phyloP scores from a whole-genome alignment of 2,329 filamentous ascomycete genomes.

The Neonectria hederae region DNA sequence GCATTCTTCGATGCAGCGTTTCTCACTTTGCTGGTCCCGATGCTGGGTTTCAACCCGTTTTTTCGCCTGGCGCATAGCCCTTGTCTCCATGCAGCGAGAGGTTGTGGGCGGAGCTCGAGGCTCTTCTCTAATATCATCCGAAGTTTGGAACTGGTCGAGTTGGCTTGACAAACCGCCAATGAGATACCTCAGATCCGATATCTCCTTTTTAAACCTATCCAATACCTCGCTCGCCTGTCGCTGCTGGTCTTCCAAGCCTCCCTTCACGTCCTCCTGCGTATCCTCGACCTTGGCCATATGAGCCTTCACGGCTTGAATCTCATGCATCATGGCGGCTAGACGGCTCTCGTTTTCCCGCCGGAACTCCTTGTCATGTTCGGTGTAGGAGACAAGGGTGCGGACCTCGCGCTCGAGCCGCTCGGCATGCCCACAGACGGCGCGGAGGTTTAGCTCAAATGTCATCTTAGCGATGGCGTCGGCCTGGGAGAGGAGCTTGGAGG shows the following conservation, averaged over 20 bases:
- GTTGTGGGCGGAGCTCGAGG: background rate
- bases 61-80: conserved; percentile 12
- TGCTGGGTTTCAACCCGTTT: background rate
- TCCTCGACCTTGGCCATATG: conserved; percentile 33
- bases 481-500: conserved; percentile 34
- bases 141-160: conserved; percentile 35
- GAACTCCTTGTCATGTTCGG: conserved; percentile 43
- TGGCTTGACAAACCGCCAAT: conserved; percentile 37
- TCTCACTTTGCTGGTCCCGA: conserved; percentile 20
- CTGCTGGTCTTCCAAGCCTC: conserved; percentile 32
- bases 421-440: conserved; percentile 40
- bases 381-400: conserved; percentile 38
- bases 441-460: conserved; percentile 50
- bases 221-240: conserved; percentile 32
- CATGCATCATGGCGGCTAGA: conserved; percentile 42
- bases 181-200: conserved; percentile 36
- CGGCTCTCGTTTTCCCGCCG: conserved; percentile 43
- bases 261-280: conserved; percentile 19
- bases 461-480: conserved; percentile 50
- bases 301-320: conserved; percentile 45
- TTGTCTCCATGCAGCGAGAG: conserved; percentile 19
- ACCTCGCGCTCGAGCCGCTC: conserved; percentile 46
- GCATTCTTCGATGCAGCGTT: background rate
- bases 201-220: conserved; percentile 33
- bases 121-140: conserved; percentile 31